Percentiles rank a stretch among this genome's conserved stretches.
Conservation (phyloP, 2,329 filamentous ascomycete species). For the Sclerotinia sclerotiorum region DNA sequence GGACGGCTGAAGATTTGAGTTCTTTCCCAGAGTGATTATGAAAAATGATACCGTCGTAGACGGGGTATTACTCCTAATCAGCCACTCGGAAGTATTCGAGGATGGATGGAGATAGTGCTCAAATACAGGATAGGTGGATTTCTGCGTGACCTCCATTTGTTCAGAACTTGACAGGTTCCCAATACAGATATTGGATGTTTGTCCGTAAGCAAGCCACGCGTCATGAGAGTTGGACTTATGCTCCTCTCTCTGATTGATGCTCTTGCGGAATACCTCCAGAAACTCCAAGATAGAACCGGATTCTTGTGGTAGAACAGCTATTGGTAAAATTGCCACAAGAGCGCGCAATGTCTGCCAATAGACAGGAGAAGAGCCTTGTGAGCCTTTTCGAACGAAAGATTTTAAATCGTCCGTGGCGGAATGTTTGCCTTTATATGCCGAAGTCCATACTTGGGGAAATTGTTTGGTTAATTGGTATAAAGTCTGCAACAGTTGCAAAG, state of each 20-base stretch:
- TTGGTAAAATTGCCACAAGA: slow-evolving; percentile 59
- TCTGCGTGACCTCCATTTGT: slow-evolving; percentile 47
- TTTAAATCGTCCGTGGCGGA: slow-evolving; percentile 58
- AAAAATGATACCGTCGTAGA: slow-evolving; percentile 47
- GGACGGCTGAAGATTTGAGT: slow-evolving; percentile 47
- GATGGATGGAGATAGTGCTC: slow-evolving; percentile 51
- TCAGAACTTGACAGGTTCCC: slow-evolving; percentile 48
- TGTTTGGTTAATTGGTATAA: slow-evolving; percentile 64
- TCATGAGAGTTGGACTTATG: slow-evolving; percentile 63
- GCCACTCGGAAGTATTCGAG: slow-evolving; percentile 30
- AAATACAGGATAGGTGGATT: slow-evolving; percentile 55
- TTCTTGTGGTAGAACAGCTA: slow-evolving; percentile 54
- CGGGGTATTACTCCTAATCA: slow-evolving; percentile 26
- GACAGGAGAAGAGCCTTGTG: slow-evolving; percentile 68
- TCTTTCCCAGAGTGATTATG: slow-evolving; percentile 46
- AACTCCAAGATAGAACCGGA: slow-evolving; percentile 59
- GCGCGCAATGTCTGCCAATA: slow-evolving; percentile 72
- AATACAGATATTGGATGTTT: slow-evolving; percentile 57
- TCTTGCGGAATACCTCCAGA: slow-evolving; percentile 65
- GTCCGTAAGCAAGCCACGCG: slow-evolving; percentile 76
- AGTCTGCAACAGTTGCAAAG: slow-evolving; percentile 66
- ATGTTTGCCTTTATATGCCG: slow-evolving; percentile 54
- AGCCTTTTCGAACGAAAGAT: slow-evolving; percentile 77
- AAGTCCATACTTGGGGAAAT: slow-evolving; percentile 73
- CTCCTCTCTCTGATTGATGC: slow-evolving; percentile 74